Evolutionary conservation across 1,139 yeast species (phyloP).

Genomic region (Hyphopichia wangnamkhiaoensis): DNA sequence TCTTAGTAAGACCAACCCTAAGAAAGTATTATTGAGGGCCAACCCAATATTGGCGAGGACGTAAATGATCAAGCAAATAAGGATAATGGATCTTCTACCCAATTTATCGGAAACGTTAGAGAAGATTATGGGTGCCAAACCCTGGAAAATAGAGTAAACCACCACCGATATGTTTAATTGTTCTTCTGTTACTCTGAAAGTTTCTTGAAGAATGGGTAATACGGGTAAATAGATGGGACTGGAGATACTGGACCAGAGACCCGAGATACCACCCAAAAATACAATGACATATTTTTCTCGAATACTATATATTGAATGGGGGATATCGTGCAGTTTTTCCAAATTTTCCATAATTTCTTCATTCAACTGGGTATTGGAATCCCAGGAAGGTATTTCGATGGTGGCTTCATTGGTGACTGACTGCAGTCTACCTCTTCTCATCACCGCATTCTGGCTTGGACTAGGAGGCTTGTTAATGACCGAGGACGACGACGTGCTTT

Average conservation of each 20-base stretch:
- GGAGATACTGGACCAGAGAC: slow-evolving; percentile 59
- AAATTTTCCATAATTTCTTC: slow-evolving; percentile 1
- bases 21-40: slow-evolving; percentile 55
- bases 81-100: slow-evolving; percentile 64
- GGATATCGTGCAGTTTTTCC: slow-evolving; percentile 3
- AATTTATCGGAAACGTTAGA: slow-evolving; percentile 61
- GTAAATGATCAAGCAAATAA: slow-evolving; percentile 52
- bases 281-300: slow-evolving; percentile 12
- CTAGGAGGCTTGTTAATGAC: neutral
- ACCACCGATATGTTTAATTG: slow-evolving; percentile 64
- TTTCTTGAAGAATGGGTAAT: slow-evolving; percentile 46
- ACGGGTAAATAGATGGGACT: slow-evolving; percentile 73
- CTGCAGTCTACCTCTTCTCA: slow-evolving; percentile 3
- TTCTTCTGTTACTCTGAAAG: slow-evolving; percentile 54
- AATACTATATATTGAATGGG: slow-evolving; percentile 8
- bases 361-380: neutral
- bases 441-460: neutral
- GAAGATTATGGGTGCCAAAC: slow-evolving; percentile 61
- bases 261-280: slow-evolving; percentile 22
- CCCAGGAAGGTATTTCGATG: slow-evolving; percentile 5
- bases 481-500: neutral
- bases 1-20: slow-evolving; percentile 56
- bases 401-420: neutral
- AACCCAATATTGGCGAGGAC: slow-evolving; percentile 61
- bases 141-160: slow-evolving; percentile 66